These are phyloP conservation scores for Dictyostelium firmibasis DNA, from an alignment of 78 protist species.

Conservation along the genomic window DNA sequence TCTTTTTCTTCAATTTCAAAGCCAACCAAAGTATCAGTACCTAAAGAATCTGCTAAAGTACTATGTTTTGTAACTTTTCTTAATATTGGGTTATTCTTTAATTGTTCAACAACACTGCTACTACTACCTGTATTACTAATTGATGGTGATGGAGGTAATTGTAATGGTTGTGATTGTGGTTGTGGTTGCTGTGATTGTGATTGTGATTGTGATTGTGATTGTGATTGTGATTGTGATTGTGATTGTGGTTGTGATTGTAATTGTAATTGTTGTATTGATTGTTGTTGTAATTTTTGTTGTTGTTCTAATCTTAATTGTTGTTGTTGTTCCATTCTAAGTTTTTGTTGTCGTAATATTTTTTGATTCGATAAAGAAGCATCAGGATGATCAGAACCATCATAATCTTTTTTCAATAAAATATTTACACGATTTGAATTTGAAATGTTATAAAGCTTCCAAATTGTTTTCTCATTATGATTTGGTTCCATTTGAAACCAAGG, in stretches of 20 bases:
- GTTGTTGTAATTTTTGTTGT: conserved; percentile 11
- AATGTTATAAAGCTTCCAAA: conserved; percentile 19
- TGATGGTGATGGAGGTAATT: background rate
- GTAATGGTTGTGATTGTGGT: background rate
- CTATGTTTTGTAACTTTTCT: background rate
- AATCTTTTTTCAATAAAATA: conserved; percentile 21
- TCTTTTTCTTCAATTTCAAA: conserved; percentile 41
- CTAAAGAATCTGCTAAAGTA: background rate
- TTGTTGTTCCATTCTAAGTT: background rate
- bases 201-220: background rate
- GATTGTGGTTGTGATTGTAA: background rate
- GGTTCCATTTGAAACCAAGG: conserved; percentile 35
- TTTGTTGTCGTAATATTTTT: background rate
- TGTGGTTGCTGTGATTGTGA: background rate
- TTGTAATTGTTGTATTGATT: background rate
- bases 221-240: background rate
- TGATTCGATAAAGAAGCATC: conserved; percentile 39
- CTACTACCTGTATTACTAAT: background rate
- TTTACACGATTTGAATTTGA: conserved; percentile 30
- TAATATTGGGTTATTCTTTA: background rate
- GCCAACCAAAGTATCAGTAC: conserved; percentile 9
- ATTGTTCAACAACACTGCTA: background rate
- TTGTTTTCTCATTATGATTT: background rate
- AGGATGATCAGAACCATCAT: conserved; percentile 67
- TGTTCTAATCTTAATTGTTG: background rate